Percentiles rank a stretch among this genome's conserved stretches.
Conservation (phyloP, 2,329 filamentous ascomycete species). For the Epichloe elymi region DNA sequence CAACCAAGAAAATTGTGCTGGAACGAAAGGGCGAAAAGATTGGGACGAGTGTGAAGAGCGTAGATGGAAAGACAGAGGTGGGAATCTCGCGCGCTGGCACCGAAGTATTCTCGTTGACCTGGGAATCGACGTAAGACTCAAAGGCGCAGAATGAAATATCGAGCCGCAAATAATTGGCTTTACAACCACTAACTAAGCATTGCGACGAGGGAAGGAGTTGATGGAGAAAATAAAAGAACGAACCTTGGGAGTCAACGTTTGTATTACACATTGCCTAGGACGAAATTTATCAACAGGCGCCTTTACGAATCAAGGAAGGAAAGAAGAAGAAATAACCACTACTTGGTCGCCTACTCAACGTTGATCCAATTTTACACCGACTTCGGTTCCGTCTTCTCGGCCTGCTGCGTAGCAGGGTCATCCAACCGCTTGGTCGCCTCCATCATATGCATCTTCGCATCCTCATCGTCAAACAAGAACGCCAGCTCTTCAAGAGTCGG, state of each 20-base stretch:
- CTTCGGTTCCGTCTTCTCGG: conserved; percentile 1
- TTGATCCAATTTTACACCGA: background rate
- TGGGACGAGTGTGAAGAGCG: conserved; percentile 23
- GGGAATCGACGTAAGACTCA: conserved; percentile 10
- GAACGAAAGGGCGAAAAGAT: conserved; percentile 30
- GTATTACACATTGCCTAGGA: too few relatives aligned
- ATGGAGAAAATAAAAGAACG: too few relatives aligned
- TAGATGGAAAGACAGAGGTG: conserved; percentile 27
- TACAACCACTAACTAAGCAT: too few relatives aligned
- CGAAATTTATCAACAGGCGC: too few relatives aligned
- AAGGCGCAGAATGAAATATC: background rate
- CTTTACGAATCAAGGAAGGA: background rate
- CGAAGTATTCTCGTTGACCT: conserved; percentile 28
- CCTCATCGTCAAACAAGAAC: conserved; percentile 18
- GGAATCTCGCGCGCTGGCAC: conserved; percentile 29
- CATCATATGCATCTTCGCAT: conserved; percentile 14
- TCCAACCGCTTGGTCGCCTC: conserved; percentile 9
- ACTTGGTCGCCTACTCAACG: too few relatives aligned
- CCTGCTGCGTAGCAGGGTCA: conserved; percentile 3
- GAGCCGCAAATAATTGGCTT: background rate
- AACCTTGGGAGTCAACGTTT: too few relatives aligned
- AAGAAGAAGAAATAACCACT: background rate
- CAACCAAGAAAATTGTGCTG: conserved; percentile 19
- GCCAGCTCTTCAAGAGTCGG: conserved; percentile 23
- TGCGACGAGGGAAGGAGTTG: too few relatives aligned